phyloP scores from a whole-genome alignment of 805 yeast species.

The Ogataea nitratoaversa region DNA sequence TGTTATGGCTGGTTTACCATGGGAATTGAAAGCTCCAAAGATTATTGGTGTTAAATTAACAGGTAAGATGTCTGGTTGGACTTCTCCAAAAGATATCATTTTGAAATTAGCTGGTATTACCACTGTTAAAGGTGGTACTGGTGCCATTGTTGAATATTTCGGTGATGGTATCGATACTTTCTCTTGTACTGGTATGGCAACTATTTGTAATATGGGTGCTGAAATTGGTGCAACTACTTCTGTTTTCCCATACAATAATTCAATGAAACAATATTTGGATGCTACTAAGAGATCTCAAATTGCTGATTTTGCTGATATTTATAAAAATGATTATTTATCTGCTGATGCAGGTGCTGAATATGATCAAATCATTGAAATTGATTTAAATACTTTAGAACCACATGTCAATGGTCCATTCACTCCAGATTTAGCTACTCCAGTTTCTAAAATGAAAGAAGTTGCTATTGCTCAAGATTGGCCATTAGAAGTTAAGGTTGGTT shows the following conservation, averaged over 20 bases:
- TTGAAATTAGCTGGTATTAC: conserved; percentile 85
- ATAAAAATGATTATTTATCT: conserved; percentile 49
- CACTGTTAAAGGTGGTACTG: conserved; percentile 98
- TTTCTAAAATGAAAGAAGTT: conserved; percentile 72
- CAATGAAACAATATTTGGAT: conserved; percentile 53
- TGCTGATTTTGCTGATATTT: conserved; percentile 64
- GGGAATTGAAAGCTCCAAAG: conserved; percentile 99
- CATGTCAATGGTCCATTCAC: conserved; percentile 97
- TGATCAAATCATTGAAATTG: conserved; percentile 88
- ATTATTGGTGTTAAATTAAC: conserved; percentile 89
- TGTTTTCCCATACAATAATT: conserved; percentile 79
- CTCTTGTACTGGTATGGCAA: conserved; percentile 98
- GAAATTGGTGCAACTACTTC: conserved; percentile 99
- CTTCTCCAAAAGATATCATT: conserved; percentile 96
- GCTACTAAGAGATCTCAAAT: conserved; percentile 84
- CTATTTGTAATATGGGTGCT: conserved; percentile 99
- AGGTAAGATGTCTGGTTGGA: conserved; percentile 88
- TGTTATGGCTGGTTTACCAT: conserved; percentile 93
- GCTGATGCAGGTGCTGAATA: conserved; percentile 90
- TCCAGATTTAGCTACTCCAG: conserved; percentile 93
- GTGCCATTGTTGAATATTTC: conserved; percentile 91
- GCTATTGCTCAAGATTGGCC: conserved; percentile 84
- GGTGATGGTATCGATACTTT: conserved; percentile 89
- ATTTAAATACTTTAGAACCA: conserved; percentile 85
- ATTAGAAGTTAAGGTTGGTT: conserved; percentile 77